phyloP scores from a whole-genome alignment of 768 basidiomycete genomes.

The Floccularia luteovirens region DNA sequence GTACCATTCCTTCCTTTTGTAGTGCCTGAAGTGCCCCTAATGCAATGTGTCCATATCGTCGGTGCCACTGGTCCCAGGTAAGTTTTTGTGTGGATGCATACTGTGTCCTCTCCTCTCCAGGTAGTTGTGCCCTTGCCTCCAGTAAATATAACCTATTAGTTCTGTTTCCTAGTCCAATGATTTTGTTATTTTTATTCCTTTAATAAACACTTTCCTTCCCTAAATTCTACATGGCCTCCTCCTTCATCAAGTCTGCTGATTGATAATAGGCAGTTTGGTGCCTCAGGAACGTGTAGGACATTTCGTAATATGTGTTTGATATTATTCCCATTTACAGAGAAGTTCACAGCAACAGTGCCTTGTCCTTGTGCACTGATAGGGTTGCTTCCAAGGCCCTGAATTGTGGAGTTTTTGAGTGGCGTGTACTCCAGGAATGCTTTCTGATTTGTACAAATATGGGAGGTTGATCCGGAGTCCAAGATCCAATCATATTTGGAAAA shows the following conservation, averaged over 20 bases:
- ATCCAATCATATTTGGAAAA: slow-evolving; percentile 14
- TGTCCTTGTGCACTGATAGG: slow-evolving; percentile 7
- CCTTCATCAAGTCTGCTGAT: slow-evolving; percentile 10
- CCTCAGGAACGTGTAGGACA: slow-evolving; percentile 12
- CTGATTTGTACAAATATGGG: slow-evolving; percentile 14
- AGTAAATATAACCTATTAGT: slow-evolving; percentile 11
- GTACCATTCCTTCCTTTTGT: slow-evolving; percentile 9
- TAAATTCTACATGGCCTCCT: slow-evolving; percentile 3
- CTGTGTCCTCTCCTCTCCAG: slow-evolving; percentile 5
- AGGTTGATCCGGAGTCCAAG: slow-evolving; percentile 16
- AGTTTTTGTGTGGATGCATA: slow-evolving; percentile 7
- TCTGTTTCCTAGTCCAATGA: slow-evolving; percentile 7
- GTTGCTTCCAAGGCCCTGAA: slow-evolving; percentile 12
- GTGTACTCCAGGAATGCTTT: slow-evolving; percentile 13
- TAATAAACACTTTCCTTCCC: slow-evolving; percentile 7
- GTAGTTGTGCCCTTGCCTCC: slow-evolving; percentile 6
- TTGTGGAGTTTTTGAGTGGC: slow-evolving; percentile 6
- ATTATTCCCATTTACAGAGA: slow-evolving; percentile 8
- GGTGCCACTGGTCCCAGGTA: slow-evolving; percentile 19
- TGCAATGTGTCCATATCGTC: slow-evolving; percentile 15
- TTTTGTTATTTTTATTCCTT: slow-evolving; percentile 5
- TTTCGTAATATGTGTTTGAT: slow-evolving; percentile 9
- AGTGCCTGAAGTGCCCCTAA: slow-evolving; percentile 12
- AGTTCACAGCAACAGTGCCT: slow-evolving; percentile 12
- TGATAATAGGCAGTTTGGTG: slow-evolving; percentile 15